Base-by-base conservation (phyloP, 305 asterid species). In the Fraxinus nigra region DNA sequence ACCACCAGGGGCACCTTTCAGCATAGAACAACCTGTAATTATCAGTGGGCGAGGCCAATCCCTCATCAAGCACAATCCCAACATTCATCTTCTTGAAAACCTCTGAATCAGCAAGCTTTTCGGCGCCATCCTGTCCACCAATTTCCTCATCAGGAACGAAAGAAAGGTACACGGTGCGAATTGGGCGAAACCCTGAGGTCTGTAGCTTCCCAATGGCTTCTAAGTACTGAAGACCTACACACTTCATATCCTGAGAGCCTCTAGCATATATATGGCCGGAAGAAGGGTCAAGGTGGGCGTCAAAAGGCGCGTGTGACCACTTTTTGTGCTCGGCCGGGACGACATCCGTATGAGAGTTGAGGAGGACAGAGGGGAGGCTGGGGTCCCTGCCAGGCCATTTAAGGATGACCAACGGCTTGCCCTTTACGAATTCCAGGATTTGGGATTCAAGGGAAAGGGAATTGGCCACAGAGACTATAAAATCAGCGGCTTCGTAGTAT, bases 221-320 rank as follows among this genome's bases (percentile, higher is more conserved):
- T 75, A 96, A 86, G 83, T 96, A 94, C 90, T 93, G 99, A 73
- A 96, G 82, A 7, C 95, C 94, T 0, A 94, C 98, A 51, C 97
- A 94, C 85, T 96, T 94, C 99, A 94, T 96, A 85, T 96, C 99
- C 90, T 96, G 99, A 24, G 98, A 93, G 76, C 99, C 99, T 20
- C 97, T 92, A 74, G 98, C 98, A 51, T 88, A 95, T 87, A 95
- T 92, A 79, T 91, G 89, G 74, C 97, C 95, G 10, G 97, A 80
- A 63, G 89, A 8, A 77, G 89, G 84, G 81, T 91, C 93, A 22
- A 94, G 76, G 81, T 89, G 93, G 48, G 99, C 98, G 8, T 88
- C 83, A 75, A 95, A 93, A 51, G 99, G 99, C 24, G 90, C 94
- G 79, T 92, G 91, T 18, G 79, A 37, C 98, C 99, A 96, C 83